Evolutionary conservation across 2,329 filamentous ascomycete genomes (phyloP), one percentile per base, ranked within the genome.

Genomic region (Calonectria ilicicola): DNA sequence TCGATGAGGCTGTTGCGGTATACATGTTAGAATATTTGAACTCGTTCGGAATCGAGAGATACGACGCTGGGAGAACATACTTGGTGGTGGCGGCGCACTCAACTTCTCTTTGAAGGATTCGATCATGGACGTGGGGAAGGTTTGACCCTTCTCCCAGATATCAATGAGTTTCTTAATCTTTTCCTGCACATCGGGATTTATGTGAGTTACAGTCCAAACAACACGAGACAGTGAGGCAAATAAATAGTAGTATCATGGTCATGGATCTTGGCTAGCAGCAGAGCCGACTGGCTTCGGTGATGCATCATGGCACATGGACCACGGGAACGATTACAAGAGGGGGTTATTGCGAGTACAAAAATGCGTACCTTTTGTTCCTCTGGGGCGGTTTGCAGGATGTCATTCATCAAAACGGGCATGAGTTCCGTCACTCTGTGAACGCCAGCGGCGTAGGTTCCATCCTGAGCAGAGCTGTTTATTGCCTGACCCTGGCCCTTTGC

Each of bases 341-440:
- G 71, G 75, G 67, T 72, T 69, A 53, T 77, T 67, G 68, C 71
- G 49, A 76, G 58, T 73, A 76, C 67, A 79, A 78, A 71, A 69
- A 82, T 87, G 92, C 94, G 90, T 96, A 97, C 94, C 94, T 98
- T 98, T 91, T 99, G 97, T 87, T 97, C 95, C 84, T 94, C 91
- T 70, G 97, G 97, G 79, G 95, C 94, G 81, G 92, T 92, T 84
- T 94, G 93, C 85, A 97, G 91, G 83, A 98, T 96, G 85, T 98
- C 96, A 90, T 94, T 95, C 93, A 99, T 98, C 86, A 99, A 88
- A 79, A 93, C 92, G 77, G 96, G 96, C 84, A 99, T 92, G 82
- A 98, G 89, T 87, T 98, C 96, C 83, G 95, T 98, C 87, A 98
- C 95, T 92, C 95, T 94, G 91, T 98, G 93, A 82, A 98, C 95